Evolutionary conservation across 2,329 filamentous ascomycete genomes (phyloP), one percentile per base, ranked within the genome.

Genomic region (Phaeomoniella chlamydospora): DNA sequence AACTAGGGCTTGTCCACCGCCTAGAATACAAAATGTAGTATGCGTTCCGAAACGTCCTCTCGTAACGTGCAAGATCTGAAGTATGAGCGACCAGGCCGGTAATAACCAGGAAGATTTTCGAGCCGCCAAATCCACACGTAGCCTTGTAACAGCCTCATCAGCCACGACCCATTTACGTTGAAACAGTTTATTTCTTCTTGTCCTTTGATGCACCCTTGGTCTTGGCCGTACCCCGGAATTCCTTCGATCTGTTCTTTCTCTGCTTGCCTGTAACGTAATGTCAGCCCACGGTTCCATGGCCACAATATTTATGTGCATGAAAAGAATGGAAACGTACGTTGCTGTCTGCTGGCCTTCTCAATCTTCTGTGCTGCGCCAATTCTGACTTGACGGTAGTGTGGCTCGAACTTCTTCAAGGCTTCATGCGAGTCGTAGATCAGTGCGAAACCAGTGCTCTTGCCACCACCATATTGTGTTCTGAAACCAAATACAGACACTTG

Each of bases 381-480:
- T 54, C 90, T 79, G 65, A 98, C 77, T 55, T 94, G 78, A 68
- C 90, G 80, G 81, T 94, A 94, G 70, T 81, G 80, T 57, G 90
- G 90, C 79, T 98, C 90, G 68, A 96, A 98, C 72, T 96, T 96
- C 84, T 94, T 94, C 80, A 98, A 80, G 57, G 87, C 85, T 76
- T 98, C 90, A 61, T 77, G 72, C 51, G 84, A 93, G 70, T 98
- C 90, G 78, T 98, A 98, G 72, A 98, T 75, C 58, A 96, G 85
- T 51, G 86, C 90, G 64, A 98, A 98, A 57, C 90, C 90, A 51
- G 88, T 96, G 67, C 84, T 94, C 82, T 98, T 98, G 75, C 90
- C 90, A 63, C 90, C 90, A 88, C 90, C 90, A 65, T 82, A 98
- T 66, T 96, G 88, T 56, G 90, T 98, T 67, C 85, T 83, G 68